Conservation (phyloP, 2,329 filamentous ascomycete species). For the Penicillium vulpinum region DNA sequence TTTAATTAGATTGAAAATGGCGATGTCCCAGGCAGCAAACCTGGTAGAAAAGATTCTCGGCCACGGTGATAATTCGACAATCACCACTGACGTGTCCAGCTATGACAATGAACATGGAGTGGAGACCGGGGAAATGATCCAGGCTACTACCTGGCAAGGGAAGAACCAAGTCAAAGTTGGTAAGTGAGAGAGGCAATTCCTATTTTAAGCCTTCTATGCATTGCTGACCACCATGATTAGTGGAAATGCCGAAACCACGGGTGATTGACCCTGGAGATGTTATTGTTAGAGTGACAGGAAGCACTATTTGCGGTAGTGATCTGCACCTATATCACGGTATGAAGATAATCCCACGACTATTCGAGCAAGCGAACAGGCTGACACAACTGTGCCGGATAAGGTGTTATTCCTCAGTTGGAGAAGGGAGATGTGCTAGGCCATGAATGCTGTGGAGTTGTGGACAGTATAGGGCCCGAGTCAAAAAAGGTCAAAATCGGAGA, state of each 20-base stretch:
- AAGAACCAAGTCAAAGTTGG: conserved; percentile 74
- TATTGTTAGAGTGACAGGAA: conserved; percentile 73
- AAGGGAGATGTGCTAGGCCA: conserved; percentile 68
- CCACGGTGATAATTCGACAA: conserved; percentile 64
- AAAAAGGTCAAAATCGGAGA: conserved; percentile 59
- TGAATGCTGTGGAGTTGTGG: conserved; percentile 55
- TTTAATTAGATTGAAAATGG: conserved; percentile 46
- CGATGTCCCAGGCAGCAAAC: conserved; percentile 66
- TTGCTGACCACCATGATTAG: conserved; percentile 29
- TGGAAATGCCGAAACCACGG: conserved; percentile 68
- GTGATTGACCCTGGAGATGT: conserved; percentile 74
- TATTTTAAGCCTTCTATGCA: neutral
- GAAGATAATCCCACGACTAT: neutral
- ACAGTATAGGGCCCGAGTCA: conserved; percentile 57
- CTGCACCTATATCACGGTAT: conserved; percentile 53
- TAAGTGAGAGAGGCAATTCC: conserved; percentile 27
- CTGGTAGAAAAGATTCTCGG: conserved; percentile 67
- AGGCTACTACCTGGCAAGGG: conserved; percentile 77
- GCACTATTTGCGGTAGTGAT: conserved; percentile 62
- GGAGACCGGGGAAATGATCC: conserved; percentile 64
- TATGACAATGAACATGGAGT: conserved; percentile 60
- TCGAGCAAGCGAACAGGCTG: neutral
- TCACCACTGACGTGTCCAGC: conserved; percentile 68
- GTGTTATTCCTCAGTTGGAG: conserved; percentile 57
- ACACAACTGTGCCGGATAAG: conserved; percentile 20